Conservation (phyloP, 495 filamentous ascomycete genomes). For the Jackrogersella minutella region DNA sequence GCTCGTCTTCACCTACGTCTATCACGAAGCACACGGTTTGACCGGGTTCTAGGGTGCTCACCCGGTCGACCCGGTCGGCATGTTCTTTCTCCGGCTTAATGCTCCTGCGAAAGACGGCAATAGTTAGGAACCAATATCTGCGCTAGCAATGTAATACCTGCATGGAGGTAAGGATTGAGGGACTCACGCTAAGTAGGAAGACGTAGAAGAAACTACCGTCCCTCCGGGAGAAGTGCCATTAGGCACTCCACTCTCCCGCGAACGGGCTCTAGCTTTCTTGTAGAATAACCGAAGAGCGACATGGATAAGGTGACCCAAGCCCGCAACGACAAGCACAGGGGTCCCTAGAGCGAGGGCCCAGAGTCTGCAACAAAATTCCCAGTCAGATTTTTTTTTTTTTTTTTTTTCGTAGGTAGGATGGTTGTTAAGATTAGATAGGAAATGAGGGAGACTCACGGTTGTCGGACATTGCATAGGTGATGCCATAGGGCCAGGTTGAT, state of each 20-base stretch:
- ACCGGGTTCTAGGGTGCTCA: not conserved
- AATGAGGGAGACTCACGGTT: slow-evolving; percentile 44
- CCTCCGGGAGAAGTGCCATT: not conserved
- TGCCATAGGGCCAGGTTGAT: slow-evolving; percentile 53
- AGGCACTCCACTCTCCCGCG: not conserved
- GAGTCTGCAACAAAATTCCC: slow-evolving; percentile 32
- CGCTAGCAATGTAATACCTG: not conserved
- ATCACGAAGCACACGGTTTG: slow-evolving; percentile 17
- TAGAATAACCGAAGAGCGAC: slow-evolving; percentile 30
- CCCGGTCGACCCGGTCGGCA: slow-evolving; percentile 8
- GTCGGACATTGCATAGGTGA: slow-evolving; percentile 47
- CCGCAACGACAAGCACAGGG: slow-evolving; percentile 57
- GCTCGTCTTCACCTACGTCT: slow-evolving; percentile 35
- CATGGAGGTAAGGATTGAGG: not conserved
- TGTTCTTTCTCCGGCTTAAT: slow-evolving; percentile 12
- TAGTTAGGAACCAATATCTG: not conserved
- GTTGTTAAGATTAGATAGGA: not conserved
- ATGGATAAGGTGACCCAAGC: slow-evolving; percentile 52
- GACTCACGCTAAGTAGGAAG: slow-evolving; percentile 7
- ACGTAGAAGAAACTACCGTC: not conserved
- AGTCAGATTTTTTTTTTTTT: no score
- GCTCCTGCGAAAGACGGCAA: slow-evolving; percentile 11
- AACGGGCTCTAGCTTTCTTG: slow-evolving; percentile 9
- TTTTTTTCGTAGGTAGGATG: no score
- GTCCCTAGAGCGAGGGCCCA: slow-evolving; percentile 61